Base-by-base conservation (phyloP, 2,329 filamentous ascomycete genomes). In the Diplodia intermedia region DNA sequence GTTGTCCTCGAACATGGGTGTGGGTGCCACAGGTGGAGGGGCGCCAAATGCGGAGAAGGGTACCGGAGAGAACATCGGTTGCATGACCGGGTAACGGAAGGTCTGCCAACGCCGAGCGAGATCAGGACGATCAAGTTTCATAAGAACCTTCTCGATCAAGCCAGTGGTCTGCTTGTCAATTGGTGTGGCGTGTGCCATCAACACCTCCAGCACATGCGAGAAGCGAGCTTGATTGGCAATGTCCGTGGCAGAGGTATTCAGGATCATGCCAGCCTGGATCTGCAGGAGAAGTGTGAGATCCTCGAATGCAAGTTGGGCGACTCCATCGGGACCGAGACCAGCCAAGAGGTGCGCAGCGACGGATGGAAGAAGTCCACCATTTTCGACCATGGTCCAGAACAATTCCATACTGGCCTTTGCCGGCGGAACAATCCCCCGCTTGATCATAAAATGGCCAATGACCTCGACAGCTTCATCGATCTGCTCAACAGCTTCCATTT, bases 381-480 rank as follows among this genome's bases (percentile, higher is more conserved):
- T 90, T 76, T 90, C 88, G 62, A 86, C 81, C 88, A 90, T 90
- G 69, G 86, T 83, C 81, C 87, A 86, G 70, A 90, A 79, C 61
- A 90, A 79, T 71, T 86, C 84, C 79, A 89, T 85, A 74, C 83
- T 84, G 69, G 86, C 84, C 70, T 84, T 82, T 56, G 86, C 79
- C 43, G 85, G 83, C 62, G 87, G 78, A 49, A 84, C 77, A 68
- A 82, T 79, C 67, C 82, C 82, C 69, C 81, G 82, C 75, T 85
- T 83, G 70, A 84, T 82, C 73, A 89, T 81, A 73, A 88, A 84
- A 60, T 82, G 82, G 66, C 86, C 86, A 70, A 90, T 84, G 69
- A 89, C 91, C 70, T 95, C 90, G 69, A 92, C 85, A 40, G 90
- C 92, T 79, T 97, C 94, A 71, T 97, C 94, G 69, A 97, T 90